Conservation (phyloP, 495 filamentous ascomycete species). For the Podospora bellae-mahoneyi region DNA sequence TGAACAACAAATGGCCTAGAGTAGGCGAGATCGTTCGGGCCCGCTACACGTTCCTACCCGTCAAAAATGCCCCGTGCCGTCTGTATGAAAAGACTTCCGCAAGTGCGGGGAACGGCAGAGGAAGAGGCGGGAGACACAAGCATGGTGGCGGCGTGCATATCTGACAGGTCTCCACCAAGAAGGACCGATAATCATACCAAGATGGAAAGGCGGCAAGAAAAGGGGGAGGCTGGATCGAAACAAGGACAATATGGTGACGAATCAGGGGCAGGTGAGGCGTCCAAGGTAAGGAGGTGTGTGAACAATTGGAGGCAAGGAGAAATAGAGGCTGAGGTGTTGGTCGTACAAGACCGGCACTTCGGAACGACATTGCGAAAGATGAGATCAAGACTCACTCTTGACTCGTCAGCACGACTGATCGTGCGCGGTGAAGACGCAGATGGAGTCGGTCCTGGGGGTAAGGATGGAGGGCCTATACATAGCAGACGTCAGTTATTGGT, state of each 20-base stretch:
- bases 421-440: constrained; percentile 78
- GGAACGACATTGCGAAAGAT: constrained; percentile 2
- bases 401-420: constrained; percentile 74
- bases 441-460: constrained; percentile 53
- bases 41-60: not conserved
- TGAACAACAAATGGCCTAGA: not conserved
- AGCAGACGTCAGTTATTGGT: constrained; percentile 11
- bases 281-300: constrained; percentile 5
- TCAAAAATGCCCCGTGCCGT: constrained; percentile 8
- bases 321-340: not conserved
- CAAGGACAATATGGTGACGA: not conserved
- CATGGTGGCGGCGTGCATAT: not conserved
- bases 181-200: constrained; percentile 17
- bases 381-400: constrained; percentile 55
- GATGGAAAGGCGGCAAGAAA: constrained; percentile 11
- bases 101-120: constrained; percentile 11
- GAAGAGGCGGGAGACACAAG: not conserved
- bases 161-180: constrained; percentile 4
- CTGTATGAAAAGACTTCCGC: not conserved
- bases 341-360: constrained; percentile 1
- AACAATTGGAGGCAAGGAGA: not conserved
- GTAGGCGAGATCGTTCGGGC: constrained; percentile 4
- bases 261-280: not conserved
- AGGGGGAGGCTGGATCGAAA: constrained; percentile 3
- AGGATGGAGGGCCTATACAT: constrained; percentile 41